Evolutionary conservation across 495 filamentous ascomycete genomes (phyloP).

Genomic region (Cudoniella acicularis): DNA sequence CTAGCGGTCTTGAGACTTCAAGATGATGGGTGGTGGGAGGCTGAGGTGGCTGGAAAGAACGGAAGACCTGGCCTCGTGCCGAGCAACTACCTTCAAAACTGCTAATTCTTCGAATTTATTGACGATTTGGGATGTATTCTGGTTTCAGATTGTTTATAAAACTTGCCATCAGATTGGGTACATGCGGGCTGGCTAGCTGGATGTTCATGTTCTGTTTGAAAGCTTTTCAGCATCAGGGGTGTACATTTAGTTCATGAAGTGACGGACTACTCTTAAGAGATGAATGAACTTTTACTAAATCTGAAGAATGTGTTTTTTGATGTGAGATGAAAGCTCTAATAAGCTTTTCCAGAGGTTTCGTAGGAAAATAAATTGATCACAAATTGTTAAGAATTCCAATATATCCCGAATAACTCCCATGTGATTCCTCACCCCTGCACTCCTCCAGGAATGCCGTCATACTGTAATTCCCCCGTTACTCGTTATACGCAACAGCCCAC

Average conservation of each 20-base stretch:
- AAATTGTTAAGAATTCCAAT: no score
- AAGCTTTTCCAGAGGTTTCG: no score
- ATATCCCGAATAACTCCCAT: no score
- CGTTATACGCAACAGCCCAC: not conserved
- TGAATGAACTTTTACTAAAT: not conserved
- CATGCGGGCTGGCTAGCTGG: constrained; percentile 5
- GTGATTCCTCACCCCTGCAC: no score
- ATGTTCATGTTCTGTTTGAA: not conserved
- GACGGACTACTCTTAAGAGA: not conserved
- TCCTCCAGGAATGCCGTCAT: no score
- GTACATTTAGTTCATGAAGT: constrained; percentile 3
- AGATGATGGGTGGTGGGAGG: constrained; percentile 99
- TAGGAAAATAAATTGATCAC: no score
- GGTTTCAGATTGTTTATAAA: not conserved
- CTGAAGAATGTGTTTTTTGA: not conserved
- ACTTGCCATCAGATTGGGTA: constrained; percentile 4
- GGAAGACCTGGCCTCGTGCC: constrained; percentile 81
- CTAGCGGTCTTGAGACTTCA: constrained; percentile 87
- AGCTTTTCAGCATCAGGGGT: not conserved
- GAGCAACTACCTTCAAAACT: constrained; percentile 90
- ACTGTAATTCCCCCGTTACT: no score
- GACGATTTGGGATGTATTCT: not conserved
- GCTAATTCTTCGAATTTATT: constrained; percentile 34
- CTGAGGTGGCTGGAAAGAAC: constrained; percentile 78
- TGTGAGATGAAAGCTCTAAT: no score